Percentiles rank a stretch among this genome's conserved stretches.
These are phyloP conservation scores for Trametes punicea DNA, from an alignment of 768 basidiomycete genomes.

Conservation along the genomic window DNA sequence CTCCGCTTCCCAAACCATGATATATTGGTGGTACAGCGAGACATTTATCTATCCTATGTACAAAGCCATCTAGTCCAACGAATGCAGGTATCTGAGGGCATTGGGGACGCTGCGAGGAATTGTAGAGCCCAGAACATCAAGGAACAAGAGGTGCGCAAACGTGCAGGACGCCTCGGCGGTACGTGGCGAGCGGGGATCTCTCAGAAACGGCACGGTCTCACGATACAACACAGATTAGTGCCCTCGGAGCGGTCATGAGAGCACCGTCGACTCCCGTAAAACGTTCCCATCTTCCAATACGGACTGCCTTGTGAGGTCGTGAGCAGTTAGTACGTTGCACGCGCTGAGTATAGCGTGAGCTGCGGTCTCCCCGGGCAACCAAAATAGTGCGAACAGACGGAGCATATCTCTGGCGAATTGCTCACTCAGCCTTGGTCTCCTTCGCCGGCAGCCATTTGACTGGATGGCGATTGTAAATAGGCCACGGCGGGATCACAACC, in stretches of 20 bases:
- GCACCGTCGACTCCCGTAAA: not conserved
- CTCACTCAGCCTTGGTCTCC: constrained; percentile 24
- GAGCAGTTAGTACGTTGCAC: not conserved
- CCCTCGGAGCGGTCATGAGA: not conserved
- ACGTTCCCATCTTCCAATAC: not conserved
- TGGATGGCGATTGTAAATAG: constrained; percentile 57
- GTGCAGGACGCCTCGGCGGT: no score
- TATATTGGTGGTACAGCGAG: constrained; percentile 1
- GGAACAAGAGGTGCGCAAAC: not conserved
- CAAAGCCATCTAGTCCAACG: not conserved
- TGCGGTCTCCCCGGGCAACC: not conserved
- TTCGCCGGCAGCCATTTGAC: constrained; percentile 56
- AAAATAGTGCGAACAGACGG: not conserved
- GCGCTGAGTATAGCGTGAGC: not conserved
- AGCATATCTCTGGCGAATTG: not conserved
- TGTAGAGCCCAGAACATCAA: not conserved
- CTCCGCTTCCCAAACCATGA: not conserved
- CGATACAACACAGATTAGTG: not conserved
- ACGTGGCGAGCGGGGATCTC: not conserved
- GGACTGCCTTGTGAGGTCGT: not conserved
- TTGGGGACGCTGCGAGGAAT: not conserved
- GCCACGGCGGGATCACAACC: constrained; percentile 70
- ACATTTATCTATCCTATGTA: not conserved
- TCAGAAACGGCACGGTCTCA: not conserved
- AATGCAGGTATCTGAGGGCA: not conserved